A percentile compares a stretch with the other conserved stretches of the same genome.
Evolutionary conservation across 2,329 filamentous ascomycete species (phyloP).

Genomic region (Lasiodiplodia gonubiensis): DNA sequence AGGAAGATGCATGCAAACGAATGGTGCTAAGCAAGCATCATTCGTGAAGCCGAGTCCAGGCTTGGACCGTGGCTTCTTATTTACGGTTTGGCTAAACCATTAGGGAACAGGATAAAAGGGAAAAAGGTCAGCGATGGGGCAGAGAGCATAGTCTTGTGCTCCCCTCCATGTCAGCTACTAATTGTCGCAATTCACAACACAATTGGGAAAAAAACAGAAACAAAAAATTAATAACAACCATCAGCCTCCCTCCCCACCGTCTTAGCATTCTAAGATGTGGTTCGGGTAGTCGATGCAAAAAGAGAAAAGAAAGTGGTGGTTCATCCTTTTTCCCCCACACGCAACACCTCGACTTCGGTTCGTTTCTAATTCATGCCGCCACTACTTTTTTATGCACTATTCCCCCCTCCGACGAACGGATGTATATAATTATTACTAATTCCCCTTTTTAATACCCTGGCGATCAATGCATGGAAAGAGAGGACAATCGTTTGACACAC

Average conservation of each 20-base stretch:
- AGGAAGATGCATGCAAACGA: not conserved
- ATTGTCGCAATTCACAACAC: not conserved
- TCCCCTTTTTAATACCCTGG: not conserved
- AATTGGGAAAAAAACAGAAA: not conserved
- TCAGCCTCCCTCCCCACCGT: not conserved
- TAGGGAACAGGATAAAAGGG: not conserved
- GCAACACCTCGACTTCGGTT: not conserved
- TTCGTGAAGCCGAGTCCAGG: not conserved
- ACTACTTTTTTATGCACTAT: not conserved
- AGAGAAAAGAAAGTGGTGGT: not conserved
- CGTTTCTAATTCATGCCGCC: not conserved
- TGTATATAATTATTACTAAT: not conserved
- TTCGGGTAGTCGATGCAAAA: not conserved
- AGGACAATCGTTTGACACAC: not conserved
- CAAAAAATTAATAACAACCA: not conserved
- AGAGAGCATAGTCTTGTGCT: conserved; percentile 25
- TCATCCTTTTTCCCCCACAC: not conserved
- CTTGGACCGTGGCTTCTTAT: not conserved
- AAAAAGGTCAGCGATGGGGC: not conserved
- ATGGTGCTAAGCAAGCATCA: not conserved
- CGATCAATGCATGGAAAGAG: not conserved
- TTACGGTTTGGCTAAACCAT: not conserved
- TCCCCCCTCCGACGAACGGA: not conserved
- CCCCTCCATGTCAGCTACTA: conserved; percentile 1
- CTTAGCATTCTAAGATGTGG: not conserved